phyloP scores from a whole-genome alignment of 257 asterid species.

The Catharanthus roseus region DNA sequence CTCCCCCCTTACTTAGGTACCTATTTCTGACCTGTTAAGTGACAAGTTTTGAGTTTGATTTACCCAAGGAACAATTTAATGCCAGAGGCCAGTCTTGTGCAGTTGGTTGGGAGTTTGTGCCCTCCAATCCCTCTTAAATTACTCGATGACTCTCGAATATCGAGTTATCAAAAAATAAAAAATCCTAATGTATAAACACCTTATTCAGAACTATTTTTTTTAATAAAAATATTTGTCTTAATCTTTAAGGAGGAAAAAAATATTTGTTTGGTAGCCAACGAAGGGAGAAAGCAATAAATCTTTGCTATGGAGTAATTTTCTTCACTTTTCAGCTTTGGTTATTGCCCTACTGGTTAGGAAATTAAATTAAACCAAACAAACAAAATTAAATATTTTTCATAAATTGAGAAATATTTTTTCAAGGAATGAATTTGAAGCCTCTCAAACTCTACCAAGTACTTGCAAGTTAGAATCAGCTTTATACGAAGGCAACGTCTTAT shows the following conservation, averaged over 20 bases:
- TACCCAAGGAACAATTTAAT: too few relatives aligned
- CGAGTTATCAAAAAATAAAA: too few relatives aligned
- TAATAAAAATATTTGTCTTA: too few relatives aligned
- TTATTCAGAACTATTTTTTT: too few relatives aligned
- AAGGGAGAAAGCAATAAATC: slow-evolving; percentile 1
- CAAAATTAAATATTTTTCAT: slow-evolving; percentile 24
- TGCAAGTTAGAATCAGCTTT: slow-evolving; percentile 30
- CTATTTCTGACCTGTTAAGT: too few relatives aligned
- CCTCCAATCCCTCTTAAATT: too few relatives aligned
- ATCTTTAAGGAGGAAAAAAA: slow-evolving; percentile 10
- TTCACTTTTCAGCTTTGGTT: not conserved
- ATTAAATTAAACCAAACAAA: slow-evolving; percentile 3
- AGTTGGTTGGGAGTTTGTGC: too few relatives aligned
- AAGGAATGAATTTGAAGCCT: slow-evolving; percentile 22
- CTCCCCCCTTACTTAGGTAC: too few relatives aligned
- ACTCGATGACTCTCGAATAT: too few relatives aligned
- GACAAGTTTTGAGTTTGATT: too few relatives aligned
- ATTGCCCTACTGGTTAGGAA: slow-evolving; percentile 11
- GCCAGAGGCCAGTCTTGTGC: too few relatives aligned
- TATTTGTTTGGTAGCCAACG: slow-evolving; percentile 4
- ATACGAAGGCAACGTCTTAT: slow-evolving; percentile 31
- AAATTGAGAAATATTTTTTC: slow-evolving; percentile 5
- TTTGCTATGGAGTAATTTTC: not conserved
- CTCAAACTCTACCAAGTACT: slow-evolving; percentile 35
- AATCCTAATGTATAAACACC: too few relatives aligned